Base-by-base conservation (phyloP, 805 yeast species). In the Kodamaea nitidulidarum region DNA sequence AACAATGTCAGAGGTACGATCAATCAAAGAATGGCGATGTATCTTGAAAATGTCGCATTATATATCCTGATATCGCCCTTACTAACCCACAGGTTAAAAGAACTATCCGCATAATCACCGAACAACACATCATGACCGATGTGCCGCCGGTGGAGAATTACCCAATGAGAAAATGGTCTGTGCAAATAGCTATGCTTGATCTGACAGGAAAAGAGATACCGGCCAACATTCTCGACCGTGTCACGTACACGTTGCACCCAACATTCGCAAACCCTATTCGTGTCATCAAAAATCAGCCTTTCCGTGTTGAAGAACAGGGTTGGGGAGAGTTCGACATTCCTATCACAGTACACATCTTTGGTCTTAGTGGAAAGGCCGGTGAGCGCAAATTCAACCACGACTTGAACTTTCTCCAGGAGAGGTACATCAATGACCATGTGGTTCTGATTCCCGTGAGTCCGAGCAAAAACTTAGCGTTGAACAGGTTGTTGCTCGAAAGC, bases 291-390 rank as follows among this genome's bases (percentile, higher is more conserved):
- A 81, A 81, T 54, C 76, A 84, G 7, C 98, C 98, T 8, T 91
- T 90, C 65, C 76, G 66, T 55, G 83, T 91, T 41, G 85, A 80
- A 54, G 98, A 91, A 61, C 82, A 87, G 66, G 98, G 98, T 37
- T 91, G 98, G 98, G 98, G 98, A 60, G 98, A 91, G 50, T 91
- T 91, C 55, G 96, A 90, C 56, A 75, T 93, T 58, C 85, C 85
- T 27, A 81, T 93, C 44, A 73, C 84, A 24, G 69, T 90, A 31
- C 84, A 84, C 45, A 67, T 85, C 32, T 73, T 82, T 14, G 74
- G 74, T 10, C 53, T 68, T 32, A 54, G 60, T 15, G 98, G 95
- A 44, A 85, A 84, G 56, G 84, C 82, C 39, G 98, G 98, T 35
- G 97, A 90, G 60, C 75, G 84, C 45, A 85, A 85, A 56, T 62